phyloP scores from a whole-genome alignment of 192 early-diverging fungal species.

The Coemansia sp. region DNA sequence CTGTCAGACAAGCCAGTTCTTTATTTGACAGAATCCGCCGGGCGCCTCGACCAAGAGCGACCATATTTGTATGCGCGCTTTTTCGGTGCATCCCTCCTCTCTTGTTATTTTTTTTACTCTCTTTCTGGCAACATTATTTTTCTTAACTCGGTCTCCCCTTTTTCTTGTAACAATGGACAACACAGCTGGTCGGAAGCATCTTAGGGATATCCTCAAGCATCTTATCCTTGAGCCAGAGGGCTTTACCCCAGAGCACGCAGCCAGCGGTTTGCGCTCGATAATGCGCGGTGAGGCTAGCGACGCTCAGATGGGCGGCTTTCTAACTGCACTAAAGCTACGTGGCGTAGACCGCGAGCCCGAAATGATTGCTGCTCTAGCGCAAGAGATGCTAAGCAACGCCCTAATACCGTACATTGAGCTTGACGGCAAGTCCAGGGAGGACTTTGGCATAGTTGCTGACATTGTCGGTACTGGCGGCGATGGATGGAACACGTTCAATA shows the following conservation, averaged over 20 bases:
- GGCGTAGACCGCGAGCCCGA: slow-evolving; percentile 71
- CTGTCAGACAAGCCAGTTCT: background rate
- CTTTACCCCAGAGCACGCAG: slow-evolving; percentile 64
- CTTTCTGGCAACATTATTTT: background rate
- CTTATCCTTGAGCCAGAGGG: slow-evolving; percentile 62
- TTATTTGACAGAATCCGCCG: background rate
- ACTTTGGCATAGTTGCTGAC: slow-evolving; percentile 65
- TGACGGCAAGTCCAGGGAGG: slow-evolving; percentile 21
- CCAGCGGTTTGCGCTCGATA: slow-evolving; percentile 62
- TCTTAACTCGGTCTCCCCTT: background rate
- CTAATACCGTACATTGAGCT: slow-evolving; percentile 61
- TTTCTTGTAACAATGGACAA: slow-evolving; percentile 4
- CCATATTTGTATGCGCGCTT: background rate
- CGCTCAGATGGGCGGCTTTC: slow-evolving; percentile 85
- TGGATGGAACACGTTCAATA: slow-evolving; percentile 95
- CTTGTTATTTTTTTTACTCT: slow-evolving; percentile 2
- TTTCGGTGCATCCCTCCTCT: background rate
- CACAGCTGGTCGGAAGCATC: slow-evolving; percentile 12
- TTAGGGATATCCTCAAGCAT: slow-evolving; percentile 64
- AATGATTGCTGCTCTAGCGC: slow-evolving; percentile 77
- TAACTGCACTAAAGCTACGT: slow-evolving; percentile 71
- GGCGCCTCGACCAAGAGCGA: background rate
- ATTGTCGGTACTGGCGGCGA: slow-evolving; percentile 98
- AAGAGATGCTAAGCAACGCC: slow-evolving; percentile 73
- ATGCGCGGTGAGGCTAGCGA: slow-evolving; percentile 74